Base-by-base conservation (phyloP, 148 eudicot genomes). In the Vaccinium corymbosum region DNA sequence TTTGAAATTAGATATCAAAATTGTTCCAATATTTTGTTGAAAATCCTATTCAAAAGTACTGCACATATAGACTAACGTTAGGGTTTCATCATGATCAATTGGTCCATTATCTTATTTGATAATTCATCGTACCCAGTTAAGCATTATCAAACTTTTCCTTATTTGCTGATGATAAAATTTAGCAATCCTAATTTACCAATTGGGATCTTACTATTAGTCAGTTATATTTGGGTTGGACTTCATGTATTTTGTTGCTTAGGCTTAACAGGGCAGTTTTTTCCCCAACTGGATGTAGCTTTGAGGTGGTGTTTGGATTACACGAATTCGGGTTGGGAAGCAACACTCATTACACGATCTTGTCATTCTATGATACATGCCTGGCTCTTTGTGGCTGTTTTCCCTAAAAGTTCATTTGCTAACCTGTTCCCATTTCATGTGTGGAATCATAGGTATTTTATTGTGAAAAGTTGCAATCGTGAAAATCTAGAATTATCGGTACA, bases 381-480 rank as follows among this genome's bases (percentile, higher is more conserved):
- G 25, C 7, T 20, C 25, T 62, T 66, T 11, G 7, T 66, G 14
- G 10, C 50, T 53, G 52, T 16, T 29, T 81, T 66, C 20, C 53
- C 25, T 19, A 50, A 50, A 32, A 68, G 32, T 81, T 81, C 83
- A 83, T 38, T 78, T 85, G 83, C 82, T 84, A 79, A 91, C 78
- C 17, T 83, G 74, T 52, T 52, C 87, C 86, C 81, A 85, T 83
- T 86, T 73, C 52, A 76, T 80, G 68, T 80, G 38, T 86, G 78
- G 73, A 53, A 79, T 79, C 64, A 66, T 92, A 97, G 99, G 94
- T 97, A 94, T 87, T 97, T 97, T 89, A 92, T 97, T 84, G 99
- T 97, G 86, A 97, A 97, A 90, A 97, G 99, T 89, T 94, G 95
- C 89, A 97, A 97, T 89, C 94, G 93, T 81, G 99, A 97, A 89